Evolutionary conservation across 352 stramenopile species (phyloP), one percentile per base, ranked within the genome.

Genomic region (Phytophthora europaea): DNA sequence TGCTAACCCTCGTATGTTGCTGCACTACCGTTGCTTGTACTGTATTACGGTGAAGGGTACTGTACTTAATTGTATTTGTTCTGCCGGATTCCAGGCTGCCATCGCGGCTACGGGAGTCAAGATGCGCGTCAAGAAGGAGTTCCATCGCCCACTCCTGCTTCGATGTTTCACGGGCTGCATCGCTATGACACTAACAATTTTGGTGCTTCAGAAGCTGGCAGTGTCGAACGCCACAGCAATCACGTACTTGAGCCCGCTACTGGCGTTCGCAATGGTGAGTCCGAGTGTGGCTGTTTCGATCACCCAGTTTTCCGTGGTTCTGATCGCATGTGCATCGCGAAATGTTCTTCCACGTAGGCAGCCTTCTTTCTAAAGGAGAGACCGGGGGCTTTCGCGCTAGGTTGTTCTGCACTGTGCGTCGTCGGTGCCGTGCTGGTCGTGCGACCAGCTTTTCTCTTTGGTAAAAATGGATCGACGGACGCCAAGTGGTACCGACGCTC

Each of bases 151-250:
- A 22, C 73, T 93, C n/a, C 60, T 65, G 7, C 63, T 80, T 54
- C 80, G 83, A 54, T 85, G 79, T 63, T 22, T 84, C 18, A 61
- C 80, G 7, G 83, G 82, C n/a, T 90, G 75, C 28, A 72, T 70
- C 48, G 76, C 78, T 26, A 85, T 87, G 77, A 71, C 74, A 6
- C 53, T 93, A 16, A 65, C 70, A n/a, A 82, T 91, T 33, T 80
- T 88, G 71, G 78, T 84, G 22, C 83, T 93, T 61, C 69, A 85
- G 38, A 75, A 86, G 40, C 75, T 93, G 68, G 76, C 85, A 38
- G 70, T 92, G 9, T 85, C 84, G 13, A 88, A 94, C 61, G 88
- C 84, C 9, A 90, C 77, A 16, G 79, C 84, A 33, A 80, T 94
- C 33, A 80, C 90, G n/a, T 90, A 88, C 45, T 83, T 79, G 36